phyloP scores from a whole-genome alignment of 345 rosid species.

The Corchorus olitorius region DNA sequence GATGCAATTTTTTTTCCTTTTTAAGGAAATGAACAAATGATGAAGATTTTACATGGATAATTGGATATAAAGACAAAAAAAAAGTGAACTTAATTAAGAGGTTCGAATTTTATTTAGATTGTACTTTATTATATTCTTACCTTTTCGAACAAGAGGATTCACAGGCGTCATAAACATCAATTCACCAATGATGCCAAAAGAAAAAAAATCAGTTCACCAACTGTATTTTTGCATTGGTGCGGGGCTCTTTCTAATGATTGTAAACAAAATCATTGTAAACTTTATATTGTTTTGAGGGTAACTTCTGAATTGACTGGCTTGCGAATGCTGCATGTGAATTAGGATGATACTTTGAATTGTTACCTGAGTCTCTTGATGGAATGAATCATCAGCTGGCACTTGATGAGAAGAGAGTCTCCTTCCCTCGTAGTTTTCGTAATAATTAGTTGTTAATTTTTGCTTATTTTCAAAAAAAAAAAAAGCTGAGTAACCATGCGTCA shows the following conservation, averaged over 20 bases:
- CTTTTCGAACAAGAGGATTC: background rate
- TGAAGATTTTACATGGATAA: background rate
- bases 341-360: no score
- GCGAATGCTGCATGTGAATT: no score
- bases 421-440: no score
- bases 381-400: no score
- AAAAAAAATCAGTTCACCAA: background rate
- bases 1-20: no score
- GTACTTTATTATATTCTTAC: background rate
- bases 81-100: background rate
- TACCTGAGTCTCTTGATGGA: no score
- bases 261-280: constrained; percentile 6
- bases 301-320: no score
- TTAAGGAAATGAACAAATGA: background rate
- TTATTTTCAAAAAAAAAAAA: background rate
- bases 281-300: background rate
- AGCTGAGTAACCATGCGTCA: background rate
- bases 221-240: background rate
- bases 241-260: constrained; percentile 5
- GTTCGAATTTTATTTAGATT: background rate
- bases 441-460: no score
- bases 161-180: background rate
- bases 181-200: background rate
- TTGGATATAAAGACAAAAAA: background rate
- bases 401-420: no score